phyloP scores from a whole-genome alignment of 495 filamentous ascomycete species.

The Diplogelasinospora grovesii region DNA sequence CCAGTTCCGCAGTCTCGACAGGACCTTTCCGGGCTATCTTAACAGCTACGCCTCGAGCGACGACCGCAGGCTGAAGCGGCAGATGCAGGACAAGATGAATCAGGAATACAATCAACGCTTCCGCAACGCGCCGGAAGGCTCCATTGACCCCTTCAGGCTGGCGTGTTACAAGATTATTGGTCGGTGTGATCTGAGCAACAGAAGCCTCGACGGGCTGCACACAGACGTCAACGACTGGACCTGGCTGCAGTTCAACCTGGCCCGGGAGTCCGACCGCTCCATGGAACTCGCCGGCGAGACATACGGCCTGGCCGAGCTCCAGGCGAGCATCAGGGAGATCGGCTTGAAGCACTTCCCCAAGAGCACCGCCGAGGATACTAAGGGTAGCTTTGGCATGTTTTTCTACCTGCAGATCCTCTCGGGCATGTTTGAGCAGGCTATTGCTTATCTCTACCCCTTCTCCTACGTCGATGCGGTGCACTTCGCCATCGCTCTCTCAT shows the following conservation, averaged over 20 bases:
- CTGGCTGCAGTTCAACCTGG: constrained; percentile 92
- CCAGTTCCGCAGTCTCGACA: constrained; percentile 82
- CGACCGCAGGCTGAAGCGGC: constrained; percentile 65
- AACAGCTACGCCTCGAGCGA: constrained; percentile 63
- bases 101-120: constrained; percentile 80
- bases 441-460: constrained; percentile 82
- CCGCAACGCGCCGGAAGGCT: constrained; percentile 76
- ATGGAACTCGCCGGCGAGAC: constrained; percentile 81
- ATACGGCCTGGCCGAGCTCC: constrained; percentile 81
- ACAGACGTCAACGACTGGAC: constrained; percentile 89
- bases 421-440: constrained; percentile 92
- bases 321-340: constrained; percentile 77
- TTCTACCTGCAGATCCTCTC: constrained; percentile 86
- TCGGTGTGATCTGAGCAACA: constrained; percentile 77
- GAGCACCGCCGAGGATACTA: constrained; percentile 58
- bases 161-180: constrained; percentile 97
- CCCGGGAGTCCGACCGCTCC: constrained; percentile 74
- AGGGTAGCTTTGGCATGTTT: constrained; percentile 76
- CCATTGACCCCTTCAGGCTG: constrained; percentile 90
- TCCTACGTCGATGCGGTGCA: constrained; percentile 89
- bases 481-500: constrained; percentile 83
- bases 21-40: constrained; percentile 85
- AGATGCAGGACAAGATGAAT: constrained; percentile 77
- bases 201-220: constrained; percentile 72
- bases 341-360: constrained; percentile 78